These are phyloP conservation scores for Pelargonium cotyledonis DNA, from an alignment of 441 rosid species.

Conservation along the genomic window DNA sequence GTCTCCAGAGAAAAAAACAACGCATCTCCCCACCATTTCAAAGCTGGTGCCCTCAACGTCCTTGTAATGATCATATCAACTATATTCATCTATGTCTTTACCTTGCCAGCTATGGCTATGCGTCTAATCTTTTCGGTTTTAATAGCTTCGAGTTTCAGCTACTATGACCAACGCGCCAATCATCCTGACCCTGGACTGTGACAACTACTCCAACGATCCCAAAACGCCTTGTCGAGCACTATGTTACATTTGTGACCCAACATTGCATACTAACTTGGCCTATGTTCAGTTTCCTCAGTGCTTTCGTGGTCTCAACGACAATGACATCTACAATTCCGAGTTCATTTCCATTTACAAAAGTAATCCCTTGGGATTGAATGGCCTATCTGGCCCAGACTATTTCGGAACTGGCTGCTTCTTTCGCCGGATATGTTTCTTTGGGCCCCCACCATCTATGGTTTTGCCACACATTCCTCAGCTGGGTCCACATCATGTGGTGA, in stretches of 20 bases:
- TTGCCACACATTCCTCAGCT: conserved; percentile 32
- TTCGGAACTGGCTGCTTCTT: conserved; percentile 56
- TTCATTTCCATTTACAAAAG: conserved; percentile 27
- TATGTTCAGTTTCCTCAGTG: conserved; percentile 68
- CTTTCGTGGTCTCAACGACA: conserved; percentile 39
- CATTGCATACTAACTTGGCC: conserved; percentile 22
- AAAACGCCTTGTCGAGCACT: conserved; percentile 36
- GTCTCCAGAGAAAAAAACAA: conserved; percentile 59
- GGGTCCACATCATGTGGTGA: conserved; percentile 18
- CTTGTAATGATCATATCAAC: conserved; percentile 30
- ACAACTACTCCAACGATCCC: conserved; percentile 67
- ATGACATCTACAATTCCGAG: conserved; percentile 50
- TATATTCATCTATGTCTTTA: background rate
- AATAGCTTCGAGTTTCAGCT: conserved; percentile 58
- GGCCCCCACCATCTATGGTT: conserved; percentile 26
- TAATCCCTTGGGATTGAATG: conserved; percentile 43
- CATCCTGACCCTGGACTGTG: conserved; percentile 62
- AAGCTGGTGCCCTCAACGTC: conserved; percentile 77
- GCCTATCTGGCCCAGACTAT: conserved; percentile 35
- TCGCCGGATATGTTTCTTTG: conserved; percentile 38
- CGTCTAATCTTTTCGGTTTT: background rate
- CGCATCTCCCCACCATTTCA: conserved; percentile 51
- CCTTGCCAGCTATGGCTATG: background rate
- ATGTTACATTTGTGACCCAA: conserved; percentile 44
- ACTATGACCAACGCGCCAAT: conserved; percentile 57